Evolutionary conservation across 371 early-diverging fungal species (phyloP).

Genomic region (Mortierella sp.): DNA sequence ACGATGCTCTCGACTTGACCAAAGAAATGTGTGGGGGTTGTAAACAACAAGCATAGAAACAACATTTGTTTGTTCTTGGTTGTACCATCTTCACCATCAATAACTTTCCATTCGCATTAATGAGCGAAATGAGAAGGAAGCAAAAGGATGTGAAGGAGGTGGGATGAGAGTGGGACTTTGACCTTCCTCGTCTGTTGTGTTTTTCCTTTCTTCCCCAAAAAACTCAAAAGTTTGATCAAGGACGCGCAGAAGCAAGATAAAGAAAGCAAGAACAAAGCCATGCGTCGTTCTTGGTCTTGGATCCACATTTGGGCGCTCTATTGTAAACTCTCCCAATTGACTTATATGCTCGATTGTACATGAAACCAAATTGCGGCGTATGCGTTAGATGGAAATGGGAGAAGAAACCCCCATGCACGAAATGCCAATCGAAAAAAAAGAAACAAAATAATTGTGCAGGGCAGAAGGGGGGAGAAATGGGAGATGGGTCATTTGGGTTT

Average conservation of each 20-base stretch:
- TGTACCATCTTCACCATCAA: neutral
- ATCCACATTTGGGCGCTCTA: neutral
- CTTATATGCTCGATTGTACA: neutral
- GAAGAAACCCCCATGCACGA: neutral
- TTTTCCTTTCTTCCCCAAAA: neutral
- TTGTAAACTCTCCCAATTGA: neutral
- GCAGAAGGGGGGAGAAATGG: neutral
- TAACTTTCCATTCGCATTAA: neutral
- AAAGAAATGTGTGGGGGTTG: neutral
- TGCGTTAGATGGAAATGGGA: neutral
- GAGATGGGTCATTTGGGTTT: neutral
- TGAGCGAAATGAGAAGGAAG: neutral
- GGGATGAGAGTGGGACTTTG: neutral
- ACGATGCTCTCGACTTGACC: neutral
- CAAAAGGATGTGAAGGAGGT: neutral
- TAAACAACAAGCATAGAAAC: neutral
- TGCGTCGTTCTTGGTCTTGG: neutral
- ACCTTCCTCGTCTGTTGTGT: neutral
- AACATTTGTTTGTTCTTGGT: neutral
- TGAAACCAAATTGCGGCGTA: neutral
- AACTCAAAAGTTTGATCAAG: neutral
- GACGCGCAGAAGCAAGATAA: slow-evolving; percentile 3
- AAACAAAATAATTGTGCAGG: neutral
- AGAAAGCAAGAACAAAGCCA: slow-evolving; percentile 3
- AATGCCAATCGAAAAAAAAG: neutral